A percentile compares a stretch with the other conserved stretches of the same genome.
Evolutionary conservation across 2,329 filamentous ascomycete genomes (phyloP).

Genomic region (Chrysoporthe cubensis): DNA sequence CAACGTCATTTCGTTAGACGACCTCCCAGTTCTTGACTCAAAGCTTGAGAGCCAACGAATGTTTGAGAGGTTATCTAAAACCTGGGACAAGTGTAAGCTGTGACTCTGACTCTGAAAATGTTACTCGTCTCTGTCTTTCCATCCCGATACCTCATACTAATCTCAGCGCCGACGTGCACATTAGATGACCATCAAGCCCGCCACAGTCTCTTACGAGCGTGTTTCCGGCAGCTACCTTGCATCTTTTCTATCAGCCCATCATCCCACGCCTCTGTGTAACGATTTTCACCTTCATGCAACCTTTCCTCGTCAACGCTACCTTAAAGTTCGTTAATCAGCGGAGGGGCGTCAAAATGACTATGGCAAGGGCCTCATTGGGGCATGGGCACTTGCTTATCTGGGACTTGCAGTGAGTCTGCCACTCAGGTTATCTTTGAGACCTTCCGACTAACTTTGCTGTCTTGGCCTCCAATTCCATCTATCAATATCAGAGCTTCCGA

Average conservation of each 20-base stretch:
- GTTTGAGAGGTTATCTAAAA: no score
- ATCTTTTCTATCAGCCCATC: neutral
- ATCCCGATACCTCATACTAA: no score
- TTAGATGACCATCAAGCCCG: no score
- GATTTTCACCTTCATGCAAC: neutral
- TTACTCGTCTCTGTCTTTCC: no score
- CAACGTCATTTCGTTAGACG: no score
- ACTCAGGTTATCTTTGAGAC: neutral
- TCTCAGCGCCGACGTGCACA: no score
- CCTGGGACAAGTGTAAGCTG: no score
- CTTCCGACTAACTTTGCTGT: neutral
- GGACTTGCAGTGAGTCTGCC: neutral
- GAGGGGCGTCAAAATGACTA: neutral
- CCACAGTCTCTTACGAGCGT: no score
- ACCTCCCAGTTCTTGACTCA: no score
- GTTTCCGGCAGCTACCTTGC: no score
- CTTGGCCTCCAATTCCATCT: neutral
- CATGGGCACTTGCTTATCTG: neutral
- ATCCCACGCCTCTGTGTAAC: neutral
- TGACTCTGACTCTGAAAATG: no score
- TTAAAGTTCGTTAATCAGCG: neutral
- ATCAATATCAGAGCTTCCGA: neutral
- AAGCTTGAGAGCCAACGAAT: no score
- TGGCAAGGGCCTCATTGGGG: neutral
- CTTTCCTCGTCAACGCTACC: neutral